phyloP scores from a whole-genome alignment of 257 asterid genomes.

The Galeopsis tetrahit region DNA sequence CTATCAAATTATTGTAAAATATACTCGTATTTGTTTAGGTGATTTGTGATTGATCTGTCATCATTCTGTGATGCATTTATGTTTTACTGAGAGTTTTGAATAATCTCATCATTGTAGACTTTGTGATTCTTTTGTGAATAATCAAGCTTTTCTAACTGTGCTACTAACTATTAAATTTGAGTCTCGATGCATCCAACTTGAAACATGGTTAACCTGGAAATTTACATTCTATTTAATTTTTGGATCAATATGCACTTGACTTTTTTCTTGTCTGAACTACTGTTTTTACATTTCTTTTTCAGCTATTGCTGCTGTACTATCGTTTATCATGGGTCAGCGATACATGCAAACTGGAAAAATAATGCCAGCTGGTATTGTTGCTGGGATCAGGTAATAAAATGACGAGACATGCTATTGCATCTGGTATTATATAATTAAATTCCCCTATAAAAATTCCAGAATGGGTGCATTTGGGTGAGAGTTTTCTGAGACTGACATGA shows the following conservation, averaged over 20 bases:
- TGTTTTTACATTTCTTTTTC: constrained; percentile 29
- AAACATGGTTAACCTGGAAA: constrained; percentile 7
- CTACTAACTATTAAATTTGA: neutral
- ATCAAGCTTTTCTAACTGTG: neutral
- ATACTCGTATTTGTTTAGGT: neutral
- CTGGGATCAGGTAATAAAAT: constrained; percentile 79
- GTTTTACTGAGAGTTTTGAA: neutral
- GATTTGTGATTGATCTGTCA: neutral
- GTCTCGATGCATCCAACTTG: neutral
- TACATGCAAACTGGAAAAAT: constrained; percentile 78
- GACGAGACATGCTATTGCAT: neutral
- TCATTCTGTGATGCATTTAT: constrained; percentile 5
- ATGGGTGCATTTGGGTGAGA: neutral
- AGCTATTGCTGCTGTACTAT: constrained; percentile 71
- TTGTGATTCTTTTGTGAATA: neutral
- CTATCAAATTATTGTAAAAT: neutral
- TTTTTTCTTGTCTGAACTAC: neutral
- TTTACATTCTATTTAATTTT: neutral
- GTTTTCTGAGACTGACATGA: neutral
- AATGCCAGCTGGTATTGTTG: constrained; percentile 97
- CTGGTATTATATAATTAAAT: constrained; percentile 1
- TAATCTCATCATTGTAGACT: neutral
- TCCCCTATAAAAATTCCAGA: neutral
- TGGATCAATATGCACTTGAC: neutral
- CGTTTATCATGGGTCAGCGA: constrained; percentile 85